Conservation (phyloP, 805 yeast genomes). For the Maudiozyma pseudohumilis region DNA sequence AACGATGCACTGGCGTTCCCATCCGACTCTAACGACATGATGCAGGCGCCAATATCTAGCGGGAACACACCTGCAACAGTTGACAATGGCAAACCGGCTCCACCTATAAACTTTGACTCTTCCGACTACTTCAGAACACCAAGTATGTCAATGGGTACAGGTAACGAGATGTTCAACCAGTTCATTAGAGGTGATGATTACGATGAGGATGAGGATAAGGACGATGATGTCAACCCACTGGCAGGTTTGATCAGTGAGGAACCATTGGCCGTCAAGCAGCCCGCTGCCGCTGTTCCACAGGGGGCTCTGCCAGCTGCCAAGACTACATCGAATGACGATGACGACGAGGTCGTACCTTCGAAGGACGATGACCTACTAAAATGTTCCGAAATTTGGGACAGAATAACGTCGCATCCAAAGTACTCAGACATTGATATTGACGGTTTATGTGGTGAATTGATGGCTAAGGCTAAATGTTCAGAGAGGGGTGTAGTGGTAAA, state of each 20-base stretch:
- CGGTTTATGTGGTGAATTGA: conserved; percentile 81
- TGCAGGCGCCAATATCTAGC: neutral
- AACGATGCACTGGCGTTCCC: conserved; percentile 27
- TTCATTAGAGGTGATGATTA: conserved; percentile 13
- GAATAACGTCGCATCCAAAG: conserved; percentile 87
- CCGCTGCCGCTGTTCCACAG: neutral
- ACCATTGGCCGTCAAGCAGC: conserved; percentile 1
- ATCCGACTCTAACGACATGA: conserved; percentile 8
- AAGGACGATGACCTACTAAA: conserved; percentile 50
- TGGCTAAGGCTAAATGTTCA: conserved; percentile 89
- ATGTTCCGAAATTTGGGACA: conserved; percentile 94
- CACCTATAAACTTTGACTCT: neutral
- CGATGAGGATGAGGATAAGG: conserved; percentile 5
- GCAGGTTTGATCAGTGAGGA: conserved; percentile 11
- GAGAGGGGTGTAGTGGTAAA: conserved; percentile 86
- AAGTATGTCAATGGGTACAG: neutral
- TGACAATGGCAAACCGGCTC: neutral
- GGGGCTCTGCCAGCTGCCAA: too few relatives aligned
- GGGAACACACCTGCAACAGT: neutral
- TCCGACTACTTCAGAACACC: conserved; percentile 3
- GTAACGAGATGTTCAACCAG: conserved; percentile 1
- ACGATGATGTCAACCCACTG: conserved; percentile 3
- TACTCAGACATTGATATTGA: conserved; percentile 91
- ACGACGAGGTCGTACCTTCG: conserved; percentile 52
- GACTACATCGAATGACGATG: conserved; percentile 16